phyloP scores from a whole-genome alignment of 192 early-diverging fungal species.

The Pecoramyces ruminantium region DNA sequence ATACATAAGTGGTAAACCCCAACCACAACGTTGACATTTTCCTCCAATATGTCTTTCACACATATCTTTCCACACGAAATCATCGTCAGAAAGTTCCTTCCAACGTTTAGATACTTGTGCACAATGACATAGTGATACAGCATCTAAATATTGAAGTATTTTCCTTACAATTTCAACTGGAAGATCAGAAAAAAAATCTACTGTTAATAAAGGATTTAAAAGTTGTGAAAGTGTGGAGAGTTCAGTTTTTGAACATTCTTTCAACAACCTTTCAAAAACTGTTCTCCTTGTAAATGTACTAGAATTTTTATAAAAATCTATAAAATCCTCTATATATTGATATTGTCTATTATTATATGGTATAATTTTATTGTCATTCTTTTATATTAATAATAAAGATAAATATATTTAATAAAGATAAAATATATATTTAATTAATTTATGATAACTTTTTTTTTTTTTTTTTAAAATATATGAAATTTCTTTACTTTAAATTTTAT shows the following conservation, averaged over 20 bases:
- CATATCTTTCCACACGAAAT: conserved; percentile 90
- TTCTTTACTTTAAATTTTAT: too few species aligned
- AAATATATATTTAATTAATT: too few species aligned
- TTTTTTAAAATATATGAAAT: too few species aligned
- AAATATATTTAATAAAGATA: too few species aligned
- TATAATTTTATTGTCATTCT: neutral
- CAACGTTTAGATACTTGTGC: conserved; percentile 73
- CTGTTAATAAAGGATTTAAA: conserved; percentile 51
- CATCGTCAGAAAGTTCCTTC: conserved; percentile 74
- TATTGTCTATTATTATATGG: neutral
- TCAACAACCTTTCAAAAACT: neutral
- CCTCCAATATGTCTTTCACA: conserved; percentile 95
- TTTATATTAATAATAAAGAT: too few species aligned
- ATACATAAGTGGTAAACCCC: conserved; percentile 81
- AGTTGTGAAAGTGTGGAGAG: conserved; percentile 62
- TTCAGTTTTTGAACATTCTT: conserved; percentile 13
- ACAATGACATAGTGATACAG: conserved; percentile 71
- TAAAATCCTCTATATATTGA: neutral
- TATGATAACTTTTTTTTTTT: too few species aligned
- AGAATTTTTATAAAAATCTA: neutral
- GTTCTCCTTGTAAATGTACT: neutral
- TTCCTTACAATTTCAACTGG: conserved; percentile 68
- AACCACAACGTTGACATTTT: conserved; percentile 88
- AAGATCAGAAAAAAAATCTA: conserved; percentile 63
- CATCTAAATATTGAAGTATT: conserved; percentile 82